These are phyloP conservation scores for Cladosporium sp. DNA, from an alignment of 2,329 filamentous ascomycete genomes.

Conservation along the genomic window DNA sequence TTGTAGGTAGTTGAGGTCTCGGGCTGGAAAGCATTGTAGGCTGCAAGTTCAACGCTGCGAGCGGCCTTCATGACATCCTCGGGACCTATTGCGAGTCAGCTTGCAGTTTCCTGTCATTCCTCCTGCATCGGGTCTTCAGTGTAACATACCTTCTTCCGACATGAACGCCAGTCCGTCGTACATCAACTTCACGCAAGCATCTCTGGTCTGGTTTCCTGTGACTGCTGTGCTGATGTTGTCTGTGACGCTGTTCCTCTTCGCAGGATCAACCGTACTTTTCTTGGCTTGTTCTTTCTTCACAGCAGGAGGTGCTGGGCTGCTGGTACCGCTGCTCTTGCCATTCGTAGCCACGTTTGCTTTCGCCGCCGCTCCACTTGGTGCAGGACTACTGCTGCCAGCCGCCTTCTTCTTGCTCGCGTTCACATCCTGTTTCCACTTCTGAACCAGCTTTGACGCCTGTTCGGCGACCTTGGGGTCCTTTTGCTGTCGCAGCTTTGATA, in stretches of 20 bases:
- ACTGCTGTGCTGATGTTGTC: constrained; percentile 75
- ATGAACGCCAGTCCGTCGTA: constrained; percentile 87
- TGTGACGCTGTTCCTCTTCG: constrained; percentile 76
- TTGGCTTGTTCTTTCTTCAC: constrained; percentile 31
- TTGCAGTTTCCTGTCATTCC: background rate
- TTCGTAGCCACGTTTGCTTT: constrained; percentile 33
- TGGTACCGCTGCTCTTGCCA: constrained; percentile 32
- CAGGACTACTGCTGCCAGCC: constrained; percentile 46
- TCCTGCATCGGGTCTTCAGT: too few species aligned
- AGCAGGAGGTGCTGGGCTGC: constrained; percentile 37
- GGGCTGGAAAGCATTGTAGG: constrained; percentile 64
- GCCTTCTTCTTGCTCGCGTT: constrained; percentile 45
- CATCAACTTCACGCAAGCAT: constrained; percentile 83
- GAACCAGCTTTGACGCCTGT: constrained; percentile 75
- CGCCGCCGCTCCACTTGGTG: constrained; percentile 37
- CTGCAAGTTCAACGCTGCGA: constrained; percentile 72
- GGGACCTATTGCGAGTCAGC: constrained; percentile 38
- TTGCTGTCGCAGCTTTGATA: constrained; percentile 80
- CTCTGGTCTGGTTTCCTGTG: constrained; percentile 68
- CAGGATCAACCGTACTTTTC: constrained; percentile 55
- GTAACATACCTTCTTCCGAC: constrained; percentile 47
- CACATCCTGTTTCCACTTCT: constrained; percentile 80
- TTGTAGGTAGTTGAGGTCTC: constrained; percentile 72
- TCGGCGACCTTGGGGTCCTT: constrained; percentile 69
- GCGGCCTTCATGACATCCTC: constrained; percentile 63